Evolutionary conservation across 768 basidiomycete genomes (phyloP), one percentile per base, ranked within the genome.

Genomic region (Boletellus sp.): DNA sequence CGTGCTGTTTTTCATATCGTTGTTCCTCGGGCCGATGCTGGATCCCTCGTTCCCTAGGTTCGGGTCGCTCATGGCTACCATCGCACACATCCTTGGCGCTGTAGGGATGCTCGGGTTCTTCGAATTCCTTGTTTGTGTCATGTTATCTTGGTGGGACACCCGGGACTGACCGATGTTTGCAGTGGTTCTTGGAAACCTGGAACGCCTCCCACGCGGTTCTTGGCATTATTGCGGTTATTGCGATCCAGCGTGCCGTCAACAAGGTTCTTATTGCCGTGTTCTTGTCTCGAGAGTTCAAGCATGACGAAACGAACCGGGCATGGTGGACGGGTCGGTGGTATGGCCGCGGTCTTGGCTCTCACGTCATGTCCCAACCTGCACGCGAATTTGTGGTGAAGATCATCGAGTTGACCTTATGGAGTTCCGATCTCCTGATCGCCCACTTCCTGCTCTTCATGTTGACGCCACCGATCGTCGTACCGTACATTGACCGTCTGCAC

Each of bases 311-410:
- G 32, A 98, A 98, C 72, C 79, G 92, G 23, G 94, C 94, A 7
- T 99, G 95, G 95, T 99, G 96, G 96, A 95, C 94, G 28, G 94
- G 94, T 41, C 78, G 85, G 64, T 97, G 96, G 96, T 95, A 94
- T 67, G 94, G 94, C 37, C 85, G 94, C 44, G 93, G 93, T 4
- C 79, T 99, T 22, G 94, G 95, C 37, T 63, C 81, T 5, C 86
- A 92, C 66, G 93, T 87, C 37, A 90, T 95, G 83, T 94, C 92
- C n/a, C 96, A 98, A 66, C 95, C 95, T 45, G 92, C 89, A 24
- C 87, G 96, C 65, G 96, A 98, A 75, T 97, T 92, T 60, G 72
- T 97, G 55, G 95, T 98, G 74, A 99, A 99, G 78, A 89, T 94
- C 54, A 91, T 98, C 59, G 96, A 98, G 71, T 75, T 98, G 67